Conservation (phyloP, 352 stramenopile species). For the Detonula confervacea region DNA sequence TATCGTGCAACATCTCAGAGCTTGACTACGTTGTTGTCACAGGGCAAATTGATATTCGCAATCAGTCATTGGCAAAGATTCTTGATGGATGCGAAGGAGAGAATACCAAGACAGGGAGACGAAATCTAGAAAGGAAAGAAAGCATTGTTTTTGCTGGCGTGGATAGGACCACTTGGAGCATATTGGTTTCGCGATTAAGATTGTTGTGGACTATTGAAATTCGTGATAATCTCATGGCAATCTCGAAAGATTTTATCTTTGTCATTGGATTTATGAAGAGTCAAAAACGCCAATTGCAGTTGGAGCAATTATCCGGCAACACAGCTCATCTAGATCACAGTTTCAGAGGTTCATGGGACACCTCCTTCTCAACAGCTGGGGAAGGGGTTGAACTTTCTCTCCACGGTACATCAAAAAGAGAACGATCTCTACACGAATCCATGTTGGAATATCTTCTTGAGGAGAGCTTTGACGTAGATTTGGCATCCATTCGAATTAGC, state of each 20-base stretch:
- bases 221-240: constrained; percentile 55
- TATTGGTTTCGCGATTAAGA: constrained; percentile 56
- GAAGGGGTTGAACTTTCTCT: constrained; percentile 37
- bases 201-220: constrained; percentile 75
- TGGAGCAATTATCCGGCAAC: constrained; percentile 39
- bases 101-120: neutral
- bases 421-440: constrained; percentile 8
- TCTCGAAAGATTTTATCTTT: constrained; percentile 64
- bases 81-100: constrained; percentile 24
- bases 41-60: constrained; percentile 60
- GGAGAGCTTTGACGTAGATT: constrained; percentile 28
- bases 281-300: constrained; percentile 56
- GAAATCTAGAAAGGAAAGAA: constrained; percentile 10
- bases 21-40: constrained; percentile 54
- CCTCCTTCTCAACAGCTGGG: neutral
- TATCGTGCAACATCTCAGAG: constrained; percentile 45
- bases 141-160: constrained; percentile 26
- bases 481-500: neutral
- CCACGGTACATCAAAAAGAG: constrained; percentile 1
- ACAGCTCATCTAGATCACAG: neutral
- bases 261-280: constrained; percentile 66
- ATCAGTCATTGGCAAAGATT: constrained; percentile 58
- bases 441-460: constrained; percentile 57
- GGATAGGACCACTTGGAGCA: constrained; percentile 62
- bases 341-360: neutral